Conservation (phyloP, 2,329 filamentous ascomycete genomes). For the Cladosporium sp. region DNA sequence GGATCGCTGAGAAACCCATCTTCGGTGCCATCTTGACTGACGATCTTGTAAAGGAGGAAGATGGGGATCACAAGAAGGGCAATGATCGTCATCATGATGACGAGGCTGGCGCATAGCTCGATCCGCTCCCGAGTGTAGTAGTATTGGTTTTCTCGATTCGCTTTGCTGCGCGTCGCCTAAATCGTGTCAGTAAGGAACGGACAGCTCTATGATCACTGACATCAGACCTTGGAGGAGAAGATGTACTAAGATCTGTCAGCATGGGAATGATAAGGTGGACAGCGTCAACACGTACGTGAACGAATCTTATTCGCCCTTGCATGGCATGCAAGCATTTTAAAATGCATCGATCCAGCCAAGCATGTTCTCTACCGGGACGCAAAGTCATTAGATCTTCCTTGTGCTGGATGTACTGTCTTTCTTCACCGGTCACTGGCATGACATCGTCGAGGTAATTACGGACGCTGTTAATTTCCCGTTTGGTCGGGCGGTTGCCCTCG, state of each 20-base stretch:
- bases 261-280: too few relatives aligned
- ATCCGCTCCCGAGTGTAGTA: constrained; percentile 25
- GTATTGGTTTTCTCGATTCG: constrained; percentile 10
- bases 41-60: constrained; percentile 25
- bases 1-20: background rate
- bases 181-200: background rate
- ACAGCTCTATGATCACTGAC: background rate
- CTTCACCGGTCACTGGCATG: constrained; percentile 20
- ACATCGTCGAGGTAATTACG: constrained; percentile 26
- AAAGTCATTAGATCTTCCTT: constrained; percentile 41
- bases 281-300: background rate
- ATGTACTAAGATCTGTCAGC: background rate
- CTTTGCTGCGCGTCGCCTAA: background rate
- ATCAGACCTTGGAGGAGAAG: background rate
- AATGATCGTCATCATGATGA: constrained; percentile 26
- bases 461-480: constrained; percentile 30
- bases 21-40: constrained; percentile 12
- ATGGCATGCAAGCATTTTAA: constrained; percentile 18
- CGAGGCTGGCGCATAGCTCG: constrained; percentile 16
- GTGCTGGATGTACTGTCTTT: constrained; percentile 32
- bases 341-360: constrained; percentile 36
- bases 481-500: constrained; percentile 28
- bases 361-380: constrained; percentile 34
- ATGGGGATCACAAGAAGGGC: constrained; percentile 26
- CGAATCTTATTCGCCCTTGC: background rate